Percentiles rank a stretch among this genome's conserved stretches.
These are phyloP conservation scores for Phallus indusiatus DNA, from an alignment of 768 basidiomycete species.

Conservation along the genomic window DNA sequence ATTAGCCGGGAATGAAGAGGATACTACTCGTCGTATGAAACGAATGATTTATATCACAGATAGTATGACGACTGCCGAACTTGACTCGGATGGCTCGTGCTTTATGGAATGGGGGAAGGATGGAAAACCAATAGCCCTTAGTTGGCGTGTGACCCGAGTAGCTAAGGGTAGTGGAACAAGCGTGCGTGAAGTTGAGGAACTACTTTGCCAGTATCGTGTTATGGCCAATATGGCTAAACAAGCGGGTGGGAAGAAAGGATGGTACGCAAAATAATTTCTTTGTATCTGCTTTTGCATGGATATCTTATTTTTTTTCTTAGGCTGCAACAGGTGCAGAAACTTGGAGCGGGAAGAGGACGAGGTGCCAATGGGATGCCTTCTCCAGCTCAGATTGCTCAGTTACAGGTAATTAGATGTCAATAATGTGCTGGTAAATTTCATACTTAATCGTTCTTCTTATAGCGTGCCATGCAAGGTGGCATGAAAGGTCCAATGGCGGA, in stretches of 20 bases:
- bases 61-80: slow-evolving; percentile 88
- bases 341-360: slow-evolving; percentile 82
- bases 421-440: slow-evolving; percentile 1
- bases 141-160: slow-evolving; percentile 83
- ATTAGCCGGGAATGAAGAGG: slow-evolving; percentile 88
- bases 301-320: slow-evolving; percentile 24
- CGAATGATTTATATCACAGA: slow-evolving; percentile 99
- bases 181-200: slow-evolving; percentile 95
- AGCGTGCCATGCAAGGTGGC: slow-evolving; percentile 92
- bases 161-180: slow-evolving; percentile 91
- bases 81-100: slow-evolving; percentile 88
- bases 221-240: slow-evolving; percentile 99
- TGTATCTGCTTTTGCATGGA: background rate
- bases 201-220: slow-evolving; percentile 94
- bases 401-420: slow-evolving; percentile 54
- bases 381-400: slow-evolving; percentile 87
- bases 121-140: slow-evolving; percentile 76
- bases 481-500: slow-evolving; percentile 90
- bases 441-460: background rate
- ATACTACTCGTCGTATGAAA: slow-evolving; percentile 84
- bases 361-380: slow-evolving; percentile 86
- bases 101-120: slow-evolving; percentile 84
- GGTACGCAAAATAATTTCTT: slow-evolving; percentile 40
- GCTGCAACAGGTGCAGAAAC: slow-evolving; percentile 85
- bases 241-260: slow-evolving; percentile 95